A percentile compares a stretch with the other conserved stretches of the same genome.
Conservation (phyloP, 2,329 filamentous ascomycete genomes). For the Cytospora piceae region DNA sequence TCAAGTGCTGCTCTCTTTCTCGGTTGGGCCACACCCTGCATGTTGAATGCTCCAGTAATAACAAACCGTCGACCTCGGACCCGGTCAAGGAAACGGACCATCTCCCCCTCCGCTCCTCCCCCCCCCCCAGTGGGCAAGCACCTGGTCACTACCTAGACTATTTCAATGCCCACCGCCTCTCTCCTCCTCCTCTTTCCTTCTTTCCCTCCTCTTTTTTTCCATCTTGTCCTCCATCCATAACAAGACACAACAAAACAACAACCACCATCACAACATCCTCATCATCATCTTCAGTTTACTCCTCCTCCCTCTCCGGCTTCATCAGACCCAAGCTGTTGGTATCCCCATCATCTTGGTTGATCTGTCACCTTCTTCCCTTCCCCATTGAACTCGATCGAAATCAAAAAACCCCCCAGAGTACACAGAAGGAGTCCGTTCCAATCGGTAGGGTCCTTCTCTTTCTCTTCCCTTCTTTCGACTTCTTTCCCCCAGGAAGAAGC, state of each 20-base stretch:
- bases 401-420: constrained; percentile 34
- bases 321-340: not conserved
- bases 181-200: constrained; percentile 26
- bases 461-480: constrained; percentile 53
- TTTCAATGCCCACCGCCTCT: constrained; percentile 32
- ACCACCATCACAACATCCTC: constrained; percentile 35
- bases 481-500: constrained; percentile 49
- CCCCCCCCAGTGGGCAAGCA: constrained; percentile 23
- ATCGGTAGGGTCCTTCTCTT: constrained; percentile 43
- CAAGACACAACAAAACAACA: constrained; percentile 28
- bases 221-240: constrained; percentile 34
- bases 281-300: constrained; percentile 34
- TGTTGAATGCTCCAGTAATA: constrained; percentile 9
- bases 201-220: not conserved
- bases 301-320: not conserved
- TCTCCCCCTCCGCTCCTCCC: constrained; percentile 26
- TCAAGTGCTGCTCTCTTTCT: too few relatives aligned
- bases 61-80: not conserved
- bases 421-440: constrained; percentile 39
- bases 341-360: not conserved
- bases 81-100: constrained; percentile 16
- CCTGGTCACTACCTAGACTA: constrained; percentile 28
- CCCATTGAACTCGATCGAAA: constrained; percentile 37
- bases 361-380: constrained; percentile 26
- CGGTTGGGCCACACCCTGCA: not conserved